Base-by-base conservation (phyloP, 495 filamentous ascomycete genomes). In the Pseudoneurospora amorphoporcata region DNA sequence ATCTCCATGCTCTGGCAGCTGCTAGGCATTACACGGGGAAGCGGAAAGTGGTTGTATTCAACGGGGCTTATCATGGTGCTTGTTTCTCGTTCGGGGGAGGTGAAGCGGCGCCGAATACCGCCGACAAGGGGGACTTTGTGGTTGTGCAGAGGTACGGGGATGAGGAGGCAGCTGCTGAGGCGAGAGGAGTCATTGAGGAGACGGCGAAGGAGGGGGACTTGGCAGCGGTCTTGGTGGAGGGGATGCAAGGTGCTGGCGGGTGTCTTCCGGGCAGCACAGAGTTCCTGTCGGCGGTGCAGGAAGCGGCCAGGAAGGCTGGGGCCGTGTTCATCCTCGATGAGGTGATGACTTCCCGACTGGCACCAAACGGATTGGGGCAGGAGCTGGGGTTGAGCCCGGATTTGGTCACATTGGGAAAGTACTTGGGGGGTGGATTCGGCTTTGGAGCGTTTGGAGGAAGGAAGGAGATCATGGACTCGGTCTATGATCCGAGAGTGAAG, bases 361-460 rank as follows among this genome's bases (percentile, higher is more conserved):
- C 81, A 2, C 81, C 81, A 1, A 72, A 76, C 6, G 90, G 90
- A 2, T 61, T 87, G 12, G 84, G 84, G 40, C 74, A 75, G 12
- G 73, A 76, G 39, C 37, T 85, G 38, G 80, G 78, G 0, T 68
- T 91, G 19, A 79, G 72, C 5, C 87, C 90, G 0, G 90, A 91
- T 73, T 68, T 92, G 69, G 87, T 86, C 35, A 88, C 88, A 3
- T 72, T 91, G 41, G 90, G 90, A 1, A 92, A 92, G 75, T 90
- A 85, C 72, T 76, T 91, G 41, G 90, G 88, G 4, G 90, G 89
- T 1, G 90, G 90, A 3, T 82, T 90, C 73, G 81, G 86, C 4
- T 88, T 90, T 76, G 90, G 90, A 1, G 88, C 84, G 0, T 90
- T 92, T 78, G 89, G 90, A 1, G 90, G 89, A 1, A 76, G 84